Percentiles rank a stretch among this genome's conserved stretches.
These are phyloP conservation scores for Elsinoe arachidis DNA, from an alignment of 2,329 filamentous ascomycete species.

Conservation along the genomic window DNA sequence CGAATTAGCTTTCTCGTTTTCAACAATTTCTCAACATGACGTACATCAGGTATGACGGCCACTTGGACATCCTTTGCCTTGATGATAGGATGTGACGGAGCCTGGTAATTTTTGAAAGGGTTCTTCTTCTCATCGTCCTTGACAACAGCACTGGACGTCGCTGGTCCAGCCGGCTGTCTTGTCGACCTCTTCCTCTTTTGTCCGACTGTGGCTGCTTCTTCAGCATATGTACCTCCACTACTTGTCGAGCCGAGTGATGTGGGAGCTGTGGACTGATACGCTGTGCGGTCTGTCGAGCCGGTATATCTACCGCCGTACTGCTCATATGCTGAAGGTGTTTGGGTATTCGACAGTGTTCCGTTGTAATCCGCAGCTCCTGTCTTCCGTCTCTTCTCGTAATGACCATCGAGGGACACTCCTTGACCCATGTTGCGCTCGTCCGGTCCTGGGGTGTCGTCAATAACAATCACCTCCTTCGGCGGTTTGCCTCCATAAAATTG, in stretches of 20 bases:
- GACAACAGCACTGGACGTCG: conserved; percentile 62
- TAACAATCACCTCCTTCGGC: conserved; percentile 44
- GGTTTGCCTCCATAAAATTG: conserved; percentile 30
- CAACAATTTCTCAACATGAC: conserved; percentile 21
- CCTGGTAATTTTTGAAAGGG: conserved; percentile 69
- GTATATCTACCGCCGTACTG: conserved; percentile 60
- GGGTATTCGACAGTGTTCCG: conserved; percentile 63
- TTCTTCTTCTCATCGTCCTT: conserved; percentile 56
- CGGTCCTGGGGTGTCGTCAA: conserved; percentile 41
- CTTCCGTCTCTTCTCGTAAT: conserved; percentile 7
- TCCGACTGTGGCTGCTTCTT: conserved; percentile 56
- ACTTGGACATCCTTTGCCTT: conserved; percentile 65
- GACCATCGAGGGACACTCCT: conserved; percentile 19
- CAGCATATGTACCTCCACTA: conserved; percentile 54
- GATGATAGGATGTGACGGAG: conserved; percentile 78
- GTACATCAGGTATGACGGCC: conserved; percentile 51
- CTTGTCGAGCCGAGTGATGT: conserved; percentile 70
- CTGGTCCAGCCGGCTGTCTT: conserved; percentile 62
- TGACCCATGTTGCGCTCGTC: conserved; percentile 12
- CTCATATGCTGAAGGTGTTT: conserved; percentile 54
- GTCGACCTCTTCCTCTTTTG: conserved; percentile 83
- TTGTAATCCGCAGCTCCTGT: conserved; percentile 49
- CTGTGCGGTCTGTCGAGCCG: conserved; percentile 73
- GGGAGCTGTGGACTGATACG: conserved; percentile 63
- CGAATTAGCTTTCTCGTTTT: conserved; percentile 16